These are phyloP conservation scores for Ustilaginoidea virens DNA, from an alignment of 2,329 filamentous ascomycete species.

Conservation along the genomic window DNA sequence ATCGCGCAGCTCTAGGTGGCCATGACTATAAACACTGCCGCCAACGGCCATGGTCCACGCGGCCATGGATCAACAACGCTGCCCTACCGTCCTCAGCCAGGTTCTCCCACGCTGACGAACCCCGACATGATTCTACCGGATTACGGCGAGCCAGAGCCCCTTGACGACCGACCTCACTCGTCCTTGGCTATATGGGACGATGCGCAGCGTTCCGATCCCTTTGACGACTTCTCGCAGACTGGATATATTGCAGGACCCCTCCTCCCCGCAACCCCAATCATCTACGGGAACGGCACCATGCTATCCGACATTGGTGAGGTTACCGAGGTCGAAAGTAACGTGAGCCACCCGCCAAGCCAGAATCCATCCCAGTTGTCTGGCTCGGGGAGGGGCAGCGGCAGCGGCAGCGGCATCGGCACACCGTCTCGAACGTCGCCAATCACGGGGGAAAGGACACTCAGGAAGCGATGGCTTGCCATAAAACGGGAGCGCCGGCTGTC, in stretches of 20 bases:
- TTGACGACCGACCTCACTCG: slow-evolving; percentile 34
- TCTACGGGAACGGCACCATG: slow-evolving; percentile 56
- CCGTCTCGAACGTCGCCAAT: slow-evolving; percentile 29
- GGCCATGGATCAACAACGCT: slow-evolving; percentile 10
- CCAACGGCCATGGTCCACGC: slow-evolving; percentile 13
- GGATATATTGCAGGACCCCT: slow-evolving; percentile 27
- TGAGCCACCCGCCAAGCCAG: slow-evolving; percentile 24
- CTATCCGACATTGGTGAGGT: slow-evolving; percentile 48
- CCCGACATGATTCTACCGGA: slow-evolving; percentile 88
- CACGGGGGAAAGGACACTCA: slow-evolving; percentile 24
- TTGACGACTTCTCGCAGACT: slow-evolving; percentile 25
- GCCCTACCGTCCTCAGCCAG: slow-evolving; percentile 36
- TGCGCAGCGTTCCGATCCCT: slow-evolving; percentile 20
- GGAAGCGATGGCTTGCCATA: slow-evolving; percentile 26
- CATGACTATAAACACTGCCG: slow-evolving; percentile 17
- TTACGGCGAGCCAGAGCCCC: slow-evolving; percentile 42
- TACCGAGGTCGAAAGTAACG: slow-evolving; percentile 35
- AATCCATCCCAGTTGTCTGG: slow-evolving; percentile 19
- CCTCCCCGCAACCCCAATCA: slow-evolving; percentile 45
- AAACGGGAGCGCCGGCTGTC: slow-evolving; percentile 37
- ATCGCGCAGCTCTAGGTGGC: too few relatives aligned
- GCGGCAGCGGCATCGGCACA: slow-evolving; percentile 11
- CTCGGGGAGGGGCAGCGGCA: slow-evolving; percentile 12
- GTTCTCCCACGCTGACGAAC: slow-evolving; percentile 79
- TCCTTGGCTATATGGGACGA: slow-evolving; percentile 37